Base-by-base conservation (phyloP, 1,284 basidiomycete species). In the Marasmius fiardii region DNA sequence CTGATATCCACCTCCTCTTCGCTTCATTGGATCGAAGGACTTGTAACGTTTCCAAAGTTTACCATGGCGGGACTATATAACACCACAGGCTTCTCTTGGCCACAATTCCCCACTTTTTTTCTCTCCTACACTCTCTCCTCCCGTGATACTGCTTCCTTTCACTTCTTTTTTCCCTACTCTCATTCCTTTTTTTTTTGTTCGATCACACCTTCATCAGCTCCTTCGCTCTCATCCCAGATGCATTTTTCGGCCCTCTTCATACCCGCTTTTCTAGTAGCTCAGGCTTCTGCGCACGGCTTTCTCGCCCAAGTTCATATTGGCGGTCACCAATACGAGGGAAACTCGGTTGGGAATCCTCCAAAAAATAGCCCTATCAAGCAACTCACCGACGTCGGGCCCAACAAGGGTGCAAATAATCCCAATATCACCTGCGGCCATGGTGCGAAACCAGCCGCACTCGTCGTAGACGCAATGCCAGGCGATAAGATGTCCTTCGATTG, bases 401-500 rank as follows among this genome's bases (percentile, higher is more conserved):
- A 83, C 59, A 81, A 79, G 61, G 76, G 76, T 52, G 68, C 79
- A 8, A 65, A 56, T 20, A 81, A 81, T 60, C 59, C 69, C 7
- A 71, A 73, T 59, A 50, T 83, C 12, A 77, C 73, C 64, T 84
- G 82, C 59, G 82, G 82, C n/a, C 70, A 73, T 37, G 65, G 69
- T 28, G 77, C 81, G 14, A 67, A 75, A 58, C 68, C 70, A 3
- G 81, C 80, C 23, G 61, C 71, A 20, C 64, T 76, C 52, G 73
- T 79, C 45, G 81, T 74, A 0, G 60, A 73, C 51, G 79, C 77
- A 18, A 78, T 75, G 48, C 74, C 82, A 2, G 81, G 82, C n/a
- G 78, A 77, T 65, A 64, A 64, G 5, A 48, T 84, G 7, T 64
- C 71, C 2, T 72, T 83, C 61, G 67, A 68, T 56, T 83, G 81